phyloP scores from a whole-genome alignment of 768 basidiomycete genomes.

The Rossbeevera mucosa region DNA sequence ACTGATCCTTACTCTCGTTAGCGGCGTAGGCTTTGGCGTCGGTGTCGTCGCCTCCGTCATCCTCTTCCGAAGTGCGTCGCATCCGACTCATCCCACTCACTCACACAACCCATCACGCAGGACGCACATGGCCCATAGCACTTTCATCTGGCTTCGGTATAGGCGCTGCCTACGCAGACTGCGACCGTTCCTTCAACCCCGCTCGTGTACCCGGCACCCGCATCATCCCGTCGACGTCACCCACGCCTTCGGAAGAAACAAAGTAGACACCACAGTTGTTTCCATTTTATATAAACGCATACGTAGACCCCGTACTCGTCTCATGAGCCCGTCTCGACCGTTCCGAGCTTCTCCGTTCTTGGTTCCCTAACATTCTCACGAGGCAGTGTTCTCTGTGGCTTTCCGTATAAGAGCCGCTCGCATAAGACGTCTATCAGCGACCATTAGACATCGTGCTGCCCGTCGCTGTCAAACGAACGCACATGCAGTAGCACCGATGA shows the following conservation, averaged over 20 bases:
- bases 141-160: constrained; percentile 83
- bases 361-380: constrained; percentile 8
- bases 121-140: constrained; percentile 89
- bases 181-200: constrained; percentile 90
- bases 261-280: constrained; percentile 29
- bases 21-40: constrained; percentile 83
- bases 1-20: constrained; percentile 45
- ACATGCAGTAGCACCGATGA: constrained; percentile 65
- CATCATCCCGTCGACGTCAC: constrained; percentile 43
- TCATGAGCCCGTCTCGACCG: constrained; percentile 5
- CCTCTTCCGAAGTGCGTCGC: constrained; percentile 79
- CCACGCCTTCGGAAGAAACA: constrained; percentile 13
- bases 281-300: neutral
- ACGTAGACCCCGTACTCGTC: neutral
- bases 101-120: constrained; percentile 36
- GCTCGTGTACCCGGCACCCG: constrained; percentile 82
- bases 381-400: constrained; percentile 42
- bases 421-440: constrained; percentile 53
- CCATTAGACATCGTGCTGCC: constrained; percentile 6
- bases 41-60: constrained; percentile 88
- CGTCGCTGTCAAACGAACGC: constrained; percentile 18
- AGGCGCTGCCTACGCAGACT: constrained; percentile 86
- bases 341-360: constrained; percentile 19
- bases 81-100: neutral
- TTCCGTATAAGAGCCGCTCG: constrained; percentile 54